Evolutionary conservation across 2,329 filamentous ascomycete species (phyloP).

Genomic region (Apiospora saccharicola): DNA sequence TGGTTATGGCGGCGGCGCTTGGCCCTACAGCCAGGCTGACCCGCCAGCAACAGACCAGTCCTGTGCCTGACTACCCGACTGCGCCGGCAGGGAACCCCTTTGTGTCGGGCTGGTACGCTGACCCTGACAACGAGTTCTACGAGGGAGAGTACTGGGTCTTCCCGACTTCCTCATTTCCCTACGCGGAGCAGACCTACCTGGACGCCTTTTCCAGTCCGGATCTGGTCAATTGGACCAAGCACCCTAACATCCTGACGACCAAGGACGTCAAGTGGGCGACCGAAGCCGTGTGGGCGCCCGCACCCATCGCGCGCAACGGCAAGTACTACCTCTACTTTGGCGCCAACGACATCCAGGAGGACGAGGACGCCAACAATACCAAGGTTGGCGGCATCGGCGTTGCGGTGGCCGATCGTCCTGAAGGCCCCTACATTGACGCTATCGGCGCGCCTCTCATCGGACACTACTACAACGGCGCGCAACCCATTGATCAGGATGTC

Average conservation of each 20-base stretch:
- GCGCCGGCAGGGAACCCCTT: conserved; percentile 56
- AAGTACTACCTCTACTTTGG: conserved; percentile 60
- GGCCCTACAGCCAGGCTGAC: not conserved
- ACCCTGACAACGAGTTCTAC: conserved; percentile 57
- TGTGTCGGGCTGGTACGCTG: conserved; percentile 58
- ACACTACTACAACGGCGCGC: conserved; percentile 53
- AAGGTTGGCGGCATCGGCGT: conserved; percentile 51
- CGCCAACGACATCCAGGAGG: conserved; percentile 54
- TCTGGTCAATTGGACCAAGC: conserved; percentile 56
- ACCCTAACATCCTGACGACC: conserved; percentile 51
- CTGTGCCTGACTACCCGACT: conserved; percentile 47
- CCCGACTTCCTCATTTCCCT: conserved; percentile 53
- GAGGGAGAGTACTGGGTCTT: conserved; percentile 55
- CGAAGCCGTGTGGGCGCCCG: conserved; percentile 56
- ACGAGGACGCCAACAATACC: conserved; percentile 36
- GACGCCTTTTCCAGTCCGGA: conserved; percentile 59
- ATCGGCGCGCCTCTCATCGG: conserved; percentile 51
- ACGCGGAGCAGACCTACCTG: conserved; percentile 56
- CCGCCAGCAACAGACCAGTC: not conserved
- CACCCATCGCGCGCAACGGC: conserved; percentile 50
- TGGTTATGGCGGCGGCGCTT: not conserved
- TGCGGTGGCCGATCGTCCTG: conserved; percentile 44
- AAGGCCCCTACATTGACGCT: conserved; percentile 51
- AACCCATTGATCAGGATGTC: conserved; percentile 56
- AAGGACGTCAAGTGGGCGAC: conserved; percentile 51